Percentiles rank a stretch among this genome's conserved stretches.
Conservation (phyloP, 306 rosid genomes). For the Castanea sativa region DNA sequence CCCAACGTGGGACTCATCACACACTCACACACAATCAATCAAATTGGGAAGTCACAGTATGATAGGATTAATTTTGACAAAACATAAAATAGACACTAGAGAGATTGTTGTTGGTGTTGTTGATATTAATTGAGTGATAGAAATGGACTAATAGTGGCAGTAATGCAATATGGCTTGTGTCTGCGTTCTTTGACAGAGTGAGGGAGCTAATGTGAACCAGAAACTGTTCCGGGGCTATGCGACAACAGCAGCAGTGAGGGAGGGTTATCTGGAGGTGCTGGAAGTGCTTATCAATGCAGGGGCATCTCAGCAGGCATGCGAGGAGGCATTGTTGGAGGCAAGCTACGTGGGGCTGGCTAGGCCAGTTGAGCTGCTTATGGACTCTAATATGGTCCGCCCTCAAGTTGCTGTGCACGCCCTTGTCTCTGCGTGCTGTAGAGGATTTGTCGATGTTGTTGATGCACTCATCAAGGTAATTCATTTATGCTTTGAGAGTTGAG, state of each 20-base stretch:
- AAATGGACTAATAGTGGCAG: too few species aligned
- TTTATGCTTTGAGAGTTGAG: conserved; percentile 4
- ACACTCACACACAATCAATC: too few species aligned
- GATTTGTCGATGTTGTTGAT: conserved; percentile 49
- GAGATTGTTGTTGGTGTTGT: too few species aligned
- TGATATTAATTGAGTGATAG: too few species aligned
- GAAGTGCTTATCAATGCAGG: conserved; percentile 53
- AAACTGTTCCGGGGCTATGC: conserved; percentile 60
- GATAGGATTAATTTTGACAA: too few species aligned
- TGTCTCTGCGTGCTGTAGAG: conserved; percentile 62
- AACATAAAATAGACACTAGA: too few species aligned
- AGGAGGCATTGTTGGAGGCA: conserved; percentile 71
- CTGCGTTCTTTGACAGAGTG: conserved; percentile 31
- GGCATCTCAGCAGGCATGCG: conserved; percentile 59
- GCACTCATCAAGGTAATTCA: conserved; percentile 54
- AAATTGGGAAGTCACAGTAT: too few species aligned
- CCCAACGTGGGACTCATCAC: too few species aligned
- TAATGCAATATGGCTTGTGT: not conserved
- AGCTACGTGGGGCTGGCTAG: conserved; percentile 45
- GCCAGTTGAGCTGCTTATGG: conserved; percentile 51
- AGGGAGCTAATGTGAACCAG: conserved; percentile 53
- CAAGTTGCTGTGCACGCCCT: conserved; percentile 51
- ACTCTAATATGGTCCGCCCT: conserved; percentile 48
- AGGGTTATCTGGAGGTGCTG: conserved; percentile 41
- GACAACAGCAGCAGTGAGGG: conserved; percentile 60